Percentiles rank a stretch among this genome's conserved stretches.
Evolutionary conservation across 2,329 filamentous ascomycete species (phyloP).

Genomic region (Canariomyces notabilis): DNA sequence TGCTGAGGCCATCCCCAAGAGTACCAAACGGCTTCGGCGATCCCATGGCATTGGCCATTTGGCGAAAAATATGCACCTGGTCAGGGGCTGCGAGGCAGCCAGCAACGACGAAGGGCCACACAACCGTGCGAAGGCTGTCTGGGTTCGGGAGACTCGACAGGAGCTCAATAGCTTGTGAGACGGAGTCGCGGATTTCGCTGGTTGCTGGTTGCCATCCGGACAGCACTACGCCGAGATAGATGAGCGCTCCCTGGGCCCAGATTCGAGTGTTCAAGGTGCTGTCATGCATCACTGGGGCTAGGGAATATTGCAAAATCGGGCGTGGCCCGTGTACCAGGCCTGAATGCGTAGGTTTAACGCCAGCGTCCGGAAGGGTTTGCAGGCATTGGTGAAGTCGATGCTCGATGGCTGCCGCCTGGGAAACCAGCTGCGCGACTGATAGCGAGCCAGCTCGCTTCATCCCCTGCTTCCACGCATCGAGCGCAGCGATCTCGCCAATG

Average conservation of each 20-base stretch:
- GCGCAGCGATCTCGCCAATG: constrained; percentile 48
- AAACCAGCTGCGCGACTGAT: constrained; percentile 41
- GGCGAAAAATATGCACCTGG: constrained; percentile 40
- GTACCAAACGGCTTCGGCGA: constrained; percentile 43
- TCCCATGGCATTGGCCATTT: constrained; percentile 38
- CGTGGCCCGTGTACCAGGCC: not conserved
- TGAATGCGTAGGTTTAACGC: not conserved
- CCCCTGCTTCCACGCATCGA: constrained; percentile 53
- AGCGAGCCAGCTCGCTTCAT: constrained; percentile 40
- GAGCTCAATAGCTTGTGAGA: constrained; percentile 30
- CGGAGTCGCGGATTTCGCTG: constrained; percentile 35
- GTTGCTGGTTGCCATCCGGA: constrained; percentile 47
- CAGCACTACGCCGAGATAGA: constrained; percentile 45
- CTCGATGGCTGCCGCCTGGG: constrained; percentile 40
- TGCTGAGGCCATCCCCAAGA: constrained; percentile 37
- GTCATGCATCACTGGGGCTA: constrained; percentile 4
- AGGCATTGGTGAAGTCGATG: constrained; percentile 33
- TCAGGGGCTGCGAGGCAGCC: constrained; percentile 35
- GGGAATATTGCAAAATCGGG: constrained; percentile 9
- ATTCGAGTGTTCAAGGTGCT: constrained; percentile 31
- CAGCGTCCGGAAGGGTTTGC: constrained; percentile 25
- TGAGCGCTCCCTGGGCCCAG: constrained; percentile 45
- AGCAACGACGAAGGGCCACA: constrained; percentile 35
- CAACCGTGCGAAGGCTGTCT: constrained; percentile 29
- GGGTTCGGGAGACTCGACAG: constrained; percentile 29